phyloP scores from a whole-genome alignment of 2,329 filamentous ascomycete species.

The Knufia fluminis region DNA sequence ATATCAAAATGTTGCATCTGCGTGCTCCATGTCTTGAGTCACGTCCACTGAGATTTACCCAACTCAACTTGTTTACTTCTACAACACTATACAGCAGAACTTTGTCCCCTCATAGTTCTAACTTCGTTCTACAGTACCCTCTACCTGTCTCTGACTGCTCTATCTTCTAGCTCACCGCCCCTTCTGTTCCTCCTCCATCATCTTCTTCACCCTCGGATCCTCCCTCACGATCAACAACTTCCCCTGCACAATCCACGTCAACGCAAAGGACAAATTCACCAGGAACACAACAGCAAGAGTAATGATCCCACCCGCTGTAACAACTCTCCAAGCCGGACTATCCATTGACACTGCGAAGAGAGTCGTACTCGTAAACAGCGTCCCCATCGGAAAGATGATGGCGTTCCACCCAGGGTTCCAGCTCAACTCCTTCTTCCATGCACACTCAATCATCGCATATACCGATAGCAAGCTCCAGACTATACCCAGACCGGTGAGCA shows the following conservation, averaged over 20 bases:
- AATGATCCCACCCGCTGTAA: constrained; percentile 30
- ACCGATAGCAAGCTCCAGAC: constrained; percentile 38
- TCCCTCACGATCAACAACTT: constrained; percentile 23
- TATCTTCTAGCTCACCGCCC: background rate
- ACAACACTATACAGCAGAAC: too few species aligned
- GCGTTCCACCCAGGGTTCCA: constrained; percentile 19
- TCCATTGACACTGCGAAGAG: constrained; percentile 32
- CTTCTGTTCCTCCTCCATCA: constrained; percentile 6
- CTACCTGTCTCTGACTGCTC: too few species aligned
- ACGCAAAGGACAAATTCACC: constrained; percentile 26
- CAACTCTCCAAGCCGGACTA: constrained; percentile 31
- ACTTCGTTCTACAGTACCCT: too few species aligned
- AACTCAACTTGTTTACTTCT: too few species aligned
- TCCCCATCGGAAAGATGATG: constrained; percentile 19
- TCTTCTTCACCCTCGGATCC: constrained; percentile 12
- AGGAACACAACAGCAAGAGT: constrained; percentile 30
- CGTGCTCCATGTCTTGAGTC: too few species aligned
- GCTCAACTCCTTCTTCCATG: constrained; percentile 10
- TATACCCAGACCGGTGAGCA: constrained; percentile 33
- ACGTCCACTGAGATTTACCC: too few species aligned
- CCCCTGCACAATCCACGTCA: constrained; percentile 26
- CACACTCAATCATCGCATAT: constrained; percentile 13
- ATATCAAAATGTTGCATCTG: too few species aligned
- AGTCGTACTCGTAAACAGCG: constrained; percentile 20
- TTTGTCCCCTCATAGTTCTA: too few species aligned